Conservation (phyloP, 495 filamentous ascomycete species). For the Aspergillus ellipticus region DNA sequence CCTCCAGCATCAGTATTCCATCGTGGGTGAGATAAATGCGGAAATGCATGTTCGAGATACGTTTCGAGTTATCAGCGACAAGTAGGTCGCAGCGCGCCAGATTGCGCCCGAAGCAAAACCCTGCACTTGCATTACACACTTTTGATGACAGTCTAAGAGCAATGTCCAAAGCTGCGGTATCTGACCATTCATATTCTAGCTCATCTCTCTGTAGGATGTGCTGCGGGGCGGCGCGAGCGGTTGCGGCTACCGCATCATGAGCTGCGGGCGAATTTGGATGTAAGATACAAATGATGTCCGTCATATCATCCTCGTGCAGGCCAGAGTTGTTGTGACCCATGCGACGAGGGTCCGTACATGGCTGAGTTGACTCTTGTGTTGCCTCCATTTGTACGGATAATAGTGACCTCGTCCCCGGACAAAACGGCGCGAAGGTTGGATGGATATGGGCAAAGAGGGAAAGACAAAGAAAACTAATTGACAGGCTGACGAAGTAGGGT, state of each 20-base stretch:
- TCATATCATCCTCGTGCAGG: conserved; percentile 71
- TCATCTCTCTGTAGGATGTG: conserved; percentile 55
- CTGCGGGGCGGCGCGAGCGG: conserved; percentile 39
- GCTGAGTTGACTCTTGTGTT: conserved; percentile 75
- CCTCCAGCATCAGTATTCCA: conserved; percentile 83
- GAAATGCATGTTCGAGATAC: conserved; percentile 87
- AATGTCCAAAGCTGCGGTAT: conserved; percentile 58
- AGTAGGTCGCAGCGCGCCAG: conserved; percentile 68
- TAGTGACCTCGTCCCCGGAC: too few species aligned
- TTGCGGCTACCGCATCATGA: conserved; percentile 57
- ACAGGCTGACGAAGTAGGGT: not conserved
- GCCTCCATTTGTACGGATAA: conserved; percentile 35
- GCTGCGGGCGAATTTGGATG: conserved; percentile 73
- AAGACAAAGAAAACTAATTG: conserved; percentile 6
- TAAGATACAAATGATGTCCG: conserved; percentile 86
- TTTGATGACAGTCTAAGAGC: conserved; percentile 73
- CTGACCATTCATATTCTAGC: conserved; percentile 35
- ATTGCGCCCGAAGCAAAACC: conserved; percentile 86
- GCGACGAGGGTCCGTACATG: conserved; percentile 72
- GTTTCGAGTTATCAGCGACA: conserved; percentile 46
- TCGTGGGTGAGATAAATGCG: conserved; percentile 79
- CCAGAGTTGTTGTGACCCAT: conserved; percentile 72
- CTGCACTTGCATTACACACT: conserved; percentile 57
- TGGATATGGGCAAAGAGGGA: conserved; percentile 4
- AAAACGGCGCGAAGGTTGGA: not conserved